These are phyloP conservation scores for Rhizopogon vinicolor DNA, from an alignment of 768 basidiomycete genomes.

Conservation along the genomic window DNA sequence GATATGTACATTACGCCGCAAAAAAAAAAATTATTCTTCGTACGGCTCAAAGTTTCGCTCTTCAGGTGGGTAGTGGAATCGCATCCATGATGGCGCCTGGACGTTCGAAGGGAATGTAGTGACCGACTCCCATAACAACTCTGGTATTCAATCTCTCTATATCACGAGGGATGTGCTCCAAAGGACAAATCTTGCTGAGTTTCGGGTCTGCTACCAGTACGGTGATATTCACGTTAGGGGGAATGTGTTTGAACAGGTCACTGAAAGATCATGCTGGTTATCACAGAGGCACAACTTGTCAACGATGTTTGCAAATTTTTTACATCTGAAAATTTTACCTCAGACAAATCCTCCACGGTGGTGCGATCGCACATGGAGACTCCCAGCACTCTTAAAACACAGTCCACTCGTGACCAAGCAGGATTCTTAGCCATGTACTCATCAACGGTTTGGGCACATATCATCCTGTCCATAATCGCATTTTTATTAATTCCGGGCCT, in stretches of 20 bases:
- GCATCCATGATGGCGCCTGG: slow-evolving; percentile 2
- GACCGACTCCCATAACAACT: slow-evolving; percentile 6
- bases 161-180: slow-evolving; percentile 4
- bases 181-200: slow-evolving; percentile 1
- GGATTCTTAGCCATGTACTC: slow-evolving; percentile 7
- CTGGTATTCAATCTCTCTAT: slow-evolving; percentile 1
- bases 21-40: no score
- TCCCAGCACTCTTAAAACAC: slow-evolving; percentile 8
- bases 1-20: no score
- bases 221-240: slow-evolving; percentile 11
- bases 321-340: slow-evolving; percentile 1
- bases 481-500: not conserved
- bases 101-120: slow-evolving; percentile 13
- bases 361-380: slow-evolving; percentile 5
- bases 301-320: not conserved
- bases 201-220: slow-evolving; percentile 11
- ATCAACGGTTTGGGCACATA: slow-evolving; percentile 4
- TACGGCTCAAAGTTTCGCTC: no score
- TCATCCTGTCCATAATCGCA: not conserved
- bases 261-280: slow-evolving; percentile 11
- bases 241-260: slow-evolving; percentile 6
- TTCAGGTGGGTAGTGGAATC: no score
- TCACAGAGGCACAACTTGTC: not conserved
- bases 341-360: slow-evolving; percentile 3
- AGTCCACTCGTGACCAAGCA: slow-evolving; percentile 12